Evolutionary conservation across 345 rosid species (phyloP), one percentile per base, ranked within the genome.

Genomic region (Nephelium lappaceum): DNA sequence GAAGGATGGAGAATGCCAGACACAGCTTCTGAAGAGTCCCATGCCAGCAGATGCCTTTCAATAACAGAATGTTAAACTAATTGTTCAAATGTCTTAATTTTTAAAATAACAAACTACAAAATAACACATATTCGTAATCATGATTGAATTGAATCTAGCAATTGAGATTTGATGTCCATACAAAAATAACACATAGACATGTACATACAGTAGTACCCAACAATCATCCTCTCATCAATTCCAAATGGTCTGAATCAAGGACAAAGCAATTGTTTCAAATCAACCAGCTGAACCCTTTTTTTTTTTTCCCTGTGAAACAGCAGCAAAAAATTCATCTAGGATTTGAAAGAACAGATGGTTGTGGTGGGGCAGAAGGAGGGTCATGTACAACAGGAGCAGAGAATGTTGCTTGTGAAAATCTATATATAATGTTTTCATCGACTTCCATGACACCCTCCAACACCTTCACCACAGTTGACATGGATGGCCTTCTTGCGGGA

Each of bases 401-500:
- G 0, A 55, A 42, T 39, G 4, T 6, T 45, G 77, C 57, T 14
- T 24, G 57, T 5, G 68, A 21, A 74, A 74, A 74, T 43, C 7
- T 74, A 19, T 74, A 74, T 5, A 15, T 47, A 25, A 64, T 47
- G 43, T 63, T 74, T 27, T 49, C 72, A 5, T 66, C 76, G 14
- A 74, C 81, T 0, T 68, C 49, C 63, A 72, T 49, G 5, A 16
- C 63, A 31, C 85, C 82, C 31, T 84, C 87, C n/a, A 86, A 68
- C 67, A 78, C 84, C 78, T 75, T 69, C 16, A 80, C 81, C 15
- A 84, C 84, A 8, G 63, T 65, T n/a, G 82, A 80, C 87, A 84
- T 86, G 23, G 67, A 72, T 15, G 85, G 87, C 70, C 87, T 80
- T 39, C 41, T 80, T 3, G 12, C 27, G 18, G 65, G 81, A 65